Percentiles rank a stretch among this genome's conserved stretches.
Evolutionary conservation across 495 filamentous ascomycete species (phyloP).

Genomic region (Aspergillus bertholletiae): DNA sequence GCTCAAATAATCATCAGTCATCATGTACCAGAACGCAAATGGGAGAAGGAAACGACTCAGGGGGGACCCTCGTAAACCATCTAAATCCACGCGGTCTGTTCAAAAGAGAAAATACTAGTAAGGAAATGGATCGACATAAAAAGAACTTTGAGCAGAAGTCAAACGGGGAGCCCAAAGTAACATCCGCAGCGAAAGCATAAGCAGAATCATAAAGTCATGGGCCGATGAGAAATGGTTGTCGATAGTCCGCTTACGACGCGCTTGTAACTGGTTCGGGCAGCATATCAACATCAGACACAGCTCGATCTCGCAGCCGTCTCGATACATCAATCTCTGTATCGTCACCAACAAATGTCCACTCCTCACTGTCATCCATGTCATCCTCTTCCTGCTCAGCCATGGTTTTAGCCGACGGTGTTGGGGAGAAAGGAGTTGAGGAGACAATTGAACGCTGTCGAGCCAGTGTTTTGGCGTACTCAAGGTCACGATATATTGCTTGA

Average conservation of each 20-base stretch:
- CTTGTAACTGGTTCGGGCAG: slow-evolving; percentile 7
- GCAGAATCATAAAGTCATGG: neutral
- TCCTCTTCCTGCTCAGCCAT: slow-evolving; percentile 35
- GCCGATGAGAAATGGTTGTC: neutral
- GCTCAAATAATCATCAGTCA: slow-evolving; percentile 10
- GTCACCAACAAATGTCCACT: slow-evolving; percentile 74
- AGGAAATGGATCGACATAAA: neutral
- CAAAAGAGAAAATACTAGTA: slow-evolving; percentile 1
- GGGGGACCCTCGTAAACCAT: neutral
- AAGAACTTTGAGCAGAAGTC: neutral
- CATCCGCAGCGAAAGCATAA: neutral
- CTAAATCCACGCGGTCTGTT: slow-evolving; percentile 3
- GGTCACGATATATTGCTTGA: slow-evolving; percentile 88
- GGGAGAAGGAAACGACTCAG: neutral
- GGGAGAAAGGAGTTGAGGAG: slow-evolving; percentile 41
- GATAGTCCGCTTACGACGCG: neutral
- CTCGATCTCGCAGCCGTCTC: slow-evolving; percentile 35
- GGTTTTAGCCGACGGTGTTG: slow-evolving; percentile 32
- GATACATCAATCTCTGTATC: slow-evolving; percentile 57
- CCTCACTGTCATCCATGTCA: slow-evolving; percentile 49
- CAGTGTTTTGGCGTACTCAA: slow-evolving; percentile 90
- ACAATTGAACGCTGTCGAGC: slow-evolving; percentile 58
- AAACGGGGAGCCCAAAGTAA: neutral
- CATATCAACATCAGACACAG: slow-evolving; percentile 25
- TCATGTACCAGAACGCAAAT: slow-evolving; percentile 6